phyloP scores from a whole-genome alignment of 2,329 filamentous ascomycete species.

The Nemania sp. region DNA sequence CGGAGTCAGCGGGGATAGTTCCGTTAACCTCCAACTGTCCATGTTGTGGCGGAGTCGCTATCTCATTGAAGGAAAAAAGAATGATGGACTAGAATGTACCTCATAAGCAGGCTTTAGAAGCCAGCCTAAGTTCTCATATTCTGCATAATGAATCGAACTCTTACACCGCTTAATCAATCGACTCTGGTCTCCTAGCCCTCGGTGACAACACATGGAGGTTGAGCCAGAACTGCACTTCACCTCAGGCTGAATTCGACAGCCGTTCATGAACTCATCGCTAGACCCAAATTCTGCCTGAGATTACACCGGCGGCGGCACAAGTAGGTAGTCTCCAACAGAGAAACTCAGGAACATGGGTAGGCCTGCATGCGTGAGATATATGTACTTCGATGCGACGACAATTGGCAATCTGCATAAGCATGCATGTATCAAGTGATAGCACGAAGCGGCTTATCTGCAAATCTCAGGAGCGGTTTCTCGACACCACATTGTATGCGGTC shows the following conservation, averaged over 20 bases:
- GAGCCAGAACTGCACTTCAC: neutral
- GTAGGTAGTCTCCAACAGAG: neutral
- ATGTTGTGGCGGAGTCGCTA: too few species aligned
- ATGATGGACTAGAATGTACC: too few species aligned
- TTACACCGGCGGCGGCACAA: neutral
- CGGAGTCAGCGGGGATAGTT: too few species aligned
- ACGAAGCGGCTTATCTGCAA: neutral
- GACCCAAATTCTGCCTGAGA: neutral
- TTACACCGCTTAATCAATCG: neutral
- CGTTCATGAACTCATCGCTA: neutral
- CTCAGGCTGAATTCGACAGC: neutral
- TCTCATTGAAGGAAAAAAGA: too few species aligned
- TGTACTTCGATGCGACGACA: neutral
- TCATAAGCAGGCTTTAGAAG: neutral
- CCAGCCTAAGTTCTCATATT: neutral
- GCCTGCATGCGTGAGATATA: neutral
- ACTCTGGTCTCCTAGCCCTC: neutral
- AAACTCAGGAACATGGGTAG: neutral
- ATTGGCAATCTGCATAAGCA: constrained; percentile 9
- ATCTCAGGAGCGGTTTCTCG: neutral
- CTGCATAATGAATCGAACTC: neutral
- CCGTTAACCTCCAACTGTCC: too few species aligned
- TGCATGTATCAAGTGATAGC: neutral
- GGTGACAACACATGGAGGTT: neutral
- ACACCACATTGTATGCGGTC: too few species aligned